A percentile compares a stretch with the other conserved stretches of the same genome.
Evolutionary conservation across 2,329 filamentous ascomycete genomes (phyloP).

Genomic region (Xylariaceae sp.): DNA sequence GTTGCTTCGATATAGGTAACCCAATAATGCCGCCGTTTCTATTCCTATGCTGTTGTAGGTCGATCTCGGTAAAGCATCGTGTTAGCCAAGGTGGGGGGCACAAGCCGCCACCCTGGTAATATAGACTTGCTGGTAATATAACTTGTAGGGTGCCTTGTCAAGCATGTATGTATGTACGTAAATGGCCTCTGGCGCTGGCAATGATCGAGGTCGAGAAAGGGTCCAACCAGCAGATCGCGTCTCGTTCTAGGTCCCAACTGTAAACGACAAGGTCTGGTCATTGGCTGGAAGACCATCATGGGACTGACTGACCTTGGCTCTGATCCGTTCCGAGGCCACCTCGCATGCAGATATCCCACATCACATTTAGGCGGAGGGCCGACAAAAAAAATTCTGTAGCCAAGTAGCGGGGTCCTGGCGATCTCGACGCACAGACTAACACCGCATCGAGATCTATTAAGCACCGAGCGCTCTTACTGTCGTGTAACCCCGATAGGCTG

Average conservation of each 20-base stretch:
- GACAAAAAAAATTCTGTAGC: constrained; percentile 1
- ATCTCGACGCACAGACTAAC: constrained; percentile 16
- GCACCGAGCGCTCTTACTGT: constrained; percentile 13
- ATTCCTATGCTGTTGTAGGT: constrained; percentile 13
- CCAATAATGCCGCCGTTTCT: constrained; percentile 23
- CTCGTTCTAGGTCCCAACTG: constrained; percentile 31
- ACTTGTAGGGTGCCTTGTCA: constrained; percentile 1
- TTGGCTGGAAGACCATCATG: constrained; percentile 30
- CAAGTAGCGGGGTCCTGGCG: constrained; percentile 8
- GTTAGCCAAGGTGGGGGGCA: constrained; percentile 12
- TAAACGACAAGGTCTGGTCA: constrained; percentile 20
- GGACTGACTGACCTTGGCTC: constrained; percentile 26
- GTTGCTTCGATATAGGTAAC: constrained; percentile 19
- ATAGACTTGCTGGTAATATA: constrained; percentile 2
- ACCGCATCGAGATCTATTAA: constrained; percentile 13
- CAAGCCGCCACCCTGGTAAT: constrained; percentile 8
- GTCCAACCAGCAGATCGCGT: constrained; percentile 25
- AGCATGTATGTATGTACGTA: constrained; percentile 10
- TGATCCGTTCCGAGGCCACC: constrained; percentile 21
- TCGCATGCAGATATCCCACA: constrained; percentile 11
- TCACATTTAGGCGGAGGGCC: constrained; percentile 14
- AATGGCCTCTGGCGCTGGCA: constrained; percentile 18
- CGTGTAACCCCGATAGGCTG: constrained; percentile 22
- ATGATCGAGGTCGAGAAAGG: neutral
- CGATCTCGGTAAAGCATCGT: constrained; percentile 10